Evolutionary conservation across 768 basidiomycete genomes (phyloP).

Genomic region (Cystobasidium onofrii): DNA sequence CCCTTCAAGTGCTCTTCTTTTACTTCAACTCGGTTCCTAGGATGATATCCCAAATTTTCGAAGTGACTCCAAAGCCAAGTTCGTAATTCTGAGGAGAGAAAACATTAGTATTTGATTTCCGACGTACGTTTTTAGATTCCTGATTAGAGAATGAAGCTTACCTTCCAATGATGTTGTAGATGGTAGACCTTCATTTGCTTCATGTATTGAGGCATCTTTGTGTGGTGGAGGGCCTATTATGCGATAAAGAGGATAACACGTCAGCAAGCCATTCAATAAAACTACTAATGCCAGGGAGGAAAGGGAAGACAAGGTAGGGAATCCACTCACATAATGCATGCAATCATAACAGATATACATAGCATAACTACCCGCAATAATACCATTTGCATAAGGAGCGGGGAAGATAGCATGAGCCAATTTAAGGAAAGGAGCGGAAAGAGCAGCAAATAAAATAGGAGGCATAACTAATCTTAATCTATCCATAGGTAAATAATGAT

Average conservation of each 20-base stretch:
- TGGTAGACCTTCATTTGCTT: constrained; percentile 94
- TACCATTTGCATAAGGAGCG: constrained; percentile 72
- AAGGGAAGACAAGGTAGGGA: no score
- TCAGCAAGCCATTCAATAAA: neutral
- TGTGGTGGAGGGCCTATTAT: constrained; percentile 57
- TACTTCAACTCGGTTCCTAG: constrained; percentile 59
- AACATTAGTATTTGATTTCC: constrained; percentile 59
- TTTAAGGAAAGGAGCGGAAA: constrained; percentile 77
- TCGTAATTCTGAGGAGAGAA: constrained; percentile 43
- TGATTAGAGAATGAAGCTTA: neutral
- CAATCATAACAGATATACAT: constrained; percentile 48
- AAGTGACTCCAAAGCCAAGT: constrained; percentile 89
- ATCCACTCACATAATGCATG: constrained; percentile 34
- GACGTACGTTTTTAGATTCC: no score
- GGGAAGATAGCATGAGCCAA: constrained; percentile 79
- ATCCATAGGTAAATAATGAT: constrained; percentile 81
- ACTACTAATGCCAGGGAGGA: no score
- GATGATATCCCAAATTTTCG: constrained; percentile 74
- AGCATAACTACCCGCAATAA: constrained; percentile 68
- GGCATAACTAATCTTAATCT: constrained; percentile 93
- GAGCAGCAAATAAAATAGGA: constrained; percentile 64
- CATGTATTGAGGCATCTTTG: constrained; percentile 73
- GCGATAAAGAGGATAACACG: neutral
- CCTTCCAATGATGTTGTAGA: constrained; percentile 90
- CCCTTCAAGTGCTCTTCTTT: no score